Conservation (phyloP, 768 basidiomycete species). For the Vishniacozyma victoriae region DNA sequence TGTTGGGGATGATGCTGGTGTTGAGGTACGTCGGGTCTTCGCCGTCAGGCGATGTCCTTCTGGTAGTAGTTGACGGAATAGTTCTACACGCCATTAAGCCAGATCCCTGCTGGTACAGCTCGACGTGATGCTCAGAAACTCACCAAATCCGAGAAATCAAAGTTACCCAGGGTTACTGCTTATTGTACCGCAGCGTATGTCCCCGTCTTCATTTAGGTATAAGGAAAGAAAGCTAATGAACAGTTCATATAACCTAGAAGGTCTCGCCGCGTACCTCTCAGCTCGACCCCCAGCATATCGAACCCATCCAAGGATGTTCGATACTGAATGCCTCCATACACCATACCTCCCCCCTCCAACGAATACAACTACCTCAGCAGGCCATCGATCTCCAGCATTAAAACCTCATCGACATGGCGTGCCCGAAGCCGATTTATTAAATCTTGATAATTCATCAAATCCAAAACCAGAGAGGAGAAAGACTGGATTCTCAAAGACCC, state of each 20-base stretch:
- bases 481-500: constrained; percentile 41
- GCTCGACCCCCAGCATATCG: constrained; percentile 75
- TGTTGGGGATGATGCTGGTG: constrained; percentile 37
- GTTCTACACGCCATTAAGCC: constrained; percentile 90
- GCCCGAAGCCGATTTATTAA: constrained; percentile 41
- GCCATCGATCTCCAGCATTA: constrained; percentile 31
- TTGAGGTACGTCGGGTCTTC: constrained; percentile 33
- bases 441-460: constrained; percentile 13
- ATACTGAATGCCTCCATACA: constrained; percentile 82
- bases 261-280: constrained; percentile 81
- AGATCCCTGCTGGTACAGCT: constrained; percentile 90
- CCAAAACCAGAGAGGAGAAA: constrained; percentile 10
- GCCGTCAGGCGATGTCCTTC: background rate
- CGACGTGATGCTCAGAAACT: constrained; percentile 79
- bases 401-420: constrained; percentile 17
- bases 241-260: constrained; percentile 83
- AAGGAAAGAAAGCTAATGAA: background rate
- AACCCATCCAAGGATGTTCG: constrained; percentile 79
- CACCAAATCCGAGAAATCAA: constrained; percentile 87
- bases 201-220: background rate
- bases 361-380: constrained; percentile 31
- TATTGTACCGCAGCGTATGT: constrained; percentile 85
- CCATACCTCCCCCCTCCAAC: constrained; percentile 63
- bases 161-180: constrained; percentile 90
- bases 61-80: constrained; percentile 46